phyloP scores from a whole-genome alignment of 257 asterid species.

The Solanum piurae region DNA sequence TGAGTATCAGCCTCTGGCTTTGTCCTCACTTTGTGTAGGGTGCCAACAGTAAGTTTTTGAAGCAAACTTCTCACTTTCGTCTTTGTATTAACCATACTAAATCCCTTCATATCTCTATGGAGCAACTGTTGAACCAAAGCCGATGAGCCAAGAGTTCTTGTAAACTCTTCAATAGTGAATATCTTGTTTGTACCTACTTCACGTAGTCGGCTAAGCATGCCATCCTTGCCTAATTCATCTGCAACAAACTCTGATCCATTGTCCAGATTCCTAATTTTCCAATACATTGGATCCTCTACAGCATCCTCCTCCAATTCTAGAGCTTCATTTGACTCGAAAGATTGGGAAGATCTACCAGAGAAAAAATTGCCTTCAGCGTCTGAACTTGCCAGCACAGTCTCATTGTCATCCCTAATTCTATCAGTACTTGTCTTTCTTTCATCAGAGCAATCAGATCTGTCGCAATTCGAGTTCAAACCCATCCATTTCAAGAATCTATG shows the following conservation, averaged over 20 bases:
- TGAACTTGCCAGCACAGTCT: slow-evolving; percentile 28
- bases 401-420: slow-evolving; percentile 31
- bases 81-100: slow-evolving; percentile 14
- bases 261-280: slow-evolving; percentile 38
- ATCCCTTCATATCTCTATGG: slow-evolving; percentile 30
- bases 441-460: slow-evolving; percentile 10
- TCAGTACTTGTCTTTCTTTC: slow-evolving; percentile 4
- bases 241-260: slow-evolving; percentile 37
- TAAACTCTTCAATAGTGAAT: slow-evolving; percentile 54
- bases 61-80: slow-evolving; percentile 56
- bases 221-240: slow-evolving; percentile 36
- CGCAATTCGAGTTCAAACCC: slow-evolving; percentile 45
- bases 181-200: slow-evolving; percentile 47
- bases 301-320: slow-evolving; percentile 15
- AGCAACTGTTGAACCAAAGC: slow-evolving; percentile 40
- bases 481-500: slow-evolving; percentile 52
- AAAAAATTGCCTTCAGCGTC: slow-evolving; percentile 27
- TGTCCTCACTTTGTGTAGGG: slow-evolving; percentile 19
- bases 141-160: slow-evolving; percentile 49
- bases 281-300: slow-evolving; percentile 16
- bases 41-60: slow-evolving; percentile 25
- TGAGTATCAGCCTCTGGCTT: slow-evolving; percentile 11
- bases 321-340: slow-evolving; percentile 22
- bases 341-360: slow-evolving; percentile 31
- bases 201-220: slow-evolving; percentile 26